Base-by-base conservation (phyloP, 148 eudicot genomes). In the Dianthus caryophyllus region DNA sequence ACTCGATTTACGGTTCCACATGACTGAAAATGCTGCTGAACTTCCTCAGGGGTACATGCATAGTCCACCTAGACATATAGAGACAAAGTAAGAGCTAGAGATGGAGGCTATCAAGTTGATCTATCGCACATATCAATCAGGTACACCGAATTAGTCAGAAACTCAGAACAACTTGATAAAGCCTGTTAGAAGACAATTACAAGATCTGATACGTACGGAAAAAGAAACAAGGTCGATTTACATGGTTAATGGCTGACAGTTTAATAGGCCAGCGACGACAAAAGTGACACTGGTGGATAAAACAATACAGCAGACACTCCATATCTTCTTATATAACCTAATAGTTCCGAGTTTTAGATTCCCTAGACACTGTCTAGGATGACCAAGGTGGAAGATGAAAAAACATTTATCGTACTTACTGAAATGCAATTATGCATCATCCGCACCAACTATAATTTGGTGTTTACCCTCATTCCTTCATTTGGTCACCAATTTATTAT, bases 21-120 rank as follows among this genome's bases (percentile, higher is more conserved):
- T 53, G 91, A 84, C 67, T 87, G 91, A 64, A 87, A 87, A 66
- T 84, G 91, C 63, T 82, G 88, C 78, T 87, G 91, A 53, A 87
- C 91, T 77, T 87, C 91, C 67, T 87, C 91, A 0, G 91, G 91
- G 1, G 91, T 87, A 63, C 91, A 87, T 48, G 87, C 88, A 79
- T 87, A 87, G 75, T 87, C 91, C 58, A 87, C 91, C 91, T 87
- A 76, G 21, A 70, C 16, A 50, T 11, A 50, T 9, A 64, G 21
- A 48, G n/a, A 16, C 38, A 17, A 36, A 57, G 39, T 0, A 49
- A 47, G 31, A 67, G n/a, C 47, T 9, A 49, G 49, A 38, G 14
- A 21, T 16, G 12, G 48, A 31, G 41, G 20, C 9, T 0, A 44
- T 17, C 25, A 10, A 57, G 64, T 43, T 56, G 12, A 2, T 30